Evolutionary conservation across 2,329 filamentous ascomycete species (phyloP).

Genomic region (Xylaria sp.): DNA sequence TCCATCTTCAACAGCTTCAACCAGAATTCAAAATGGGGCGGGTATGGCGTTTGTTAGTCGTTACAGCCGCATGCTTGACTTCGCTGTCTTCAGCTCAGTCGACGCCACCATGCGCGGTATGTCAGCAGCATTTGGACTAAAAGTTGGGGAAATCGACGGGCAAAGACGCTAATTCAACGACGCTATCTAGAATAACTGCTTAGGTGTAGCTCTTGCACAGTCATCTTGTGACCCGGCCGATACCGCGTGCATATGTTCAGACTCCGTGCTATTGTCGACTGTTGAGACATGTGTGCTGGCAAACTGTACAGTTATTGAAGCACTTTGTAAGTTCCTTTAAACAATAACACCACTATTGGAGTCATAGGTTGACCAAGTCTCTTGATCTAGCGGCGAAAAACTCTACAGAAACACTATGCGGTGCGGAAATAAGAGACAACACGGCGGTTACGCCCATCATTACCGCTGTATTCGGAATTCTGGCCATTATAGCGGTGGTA

Average conservation of each 20-base stretch:
- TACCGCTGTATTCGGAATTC: slow-evolving; percentile 18
- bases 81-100: slow-evolving; percentile 25
- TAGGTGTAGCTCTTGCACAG: slow-evolving; percentile 18
- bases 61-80: slow-evolving; percentile 10
- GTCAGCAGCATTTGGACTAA: slow-evolving; percentile 15
- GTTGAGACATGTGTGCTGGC: slow-evolving; percentile 27
- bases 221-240: slow-evolving; percentile 29
- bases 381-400: slow-evolving; percentile 24
- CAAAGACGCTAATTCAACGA: slow-evolving; percentile 17
- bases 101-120: slow-evolving; percentile 29
- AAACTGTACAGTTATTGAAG: slow-evolving; percentile 32
- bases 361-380: slow-evolving; percentile 11
- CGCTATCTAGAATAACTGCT: slow-evolving; percentile 25
- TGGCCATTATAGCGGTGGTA: slow-evolving; percentile 19
- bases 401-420: slow-evolving; percentile 29
- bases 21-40: slow-evolving; percentile 23
- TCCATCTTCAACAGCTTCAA: slow-evolving; percentile 12
- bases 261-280: slow-evolving; percentile 18
- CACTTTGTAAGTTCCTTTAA: slow-evolving; percentile 16
- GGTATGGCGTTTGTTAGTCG: slow-evolving; percentile 21
- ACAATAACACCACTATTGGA: slow-evolving; percentile 2
- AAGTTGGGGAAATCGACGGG: background rate
- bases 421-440: slow-evolving; percentile 25
- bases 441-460: slow-evolving; percentile 25
- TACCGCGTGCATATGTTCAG: slow-evolving; percentile 25